Base-by-base conservation (phyloP, 805 yeast genomes). In the Saccharomycopsis sp. region DNA sequence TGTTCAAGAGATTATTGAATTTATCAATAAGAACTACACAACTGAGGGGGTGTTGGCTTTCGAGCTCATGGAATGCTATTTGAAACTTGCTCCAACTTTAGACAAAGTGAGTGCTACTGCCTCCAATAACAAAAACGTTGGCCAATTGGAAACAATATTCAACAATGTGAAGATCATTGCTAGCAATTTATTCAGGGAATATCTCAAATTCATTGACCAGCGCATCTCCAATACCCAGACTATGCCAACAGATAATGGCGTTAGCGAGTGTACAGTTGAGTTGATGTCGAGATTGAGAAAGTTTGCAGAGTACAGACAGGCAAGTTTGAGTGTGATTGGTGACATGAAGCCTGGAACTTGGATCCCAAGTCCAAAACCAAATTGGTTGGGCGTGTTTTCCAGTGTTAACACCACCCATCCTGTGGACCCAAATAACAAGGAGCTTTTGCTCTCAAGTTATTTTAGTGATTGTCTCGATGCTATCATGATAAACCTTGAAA, bases 381-480 rank as follows among this genome's bases (percentile, higher is more conserved):
- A 64, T 4, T 73, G 80, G 66, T 59, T 73, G 8, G 48, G 59
- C 16, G 65, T 65, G 9, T 69, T 69, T 51, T 65, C 77, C 0
- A 64, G 74, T 27, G 71, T 72, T 2, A 61, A 70, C 8, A 65
- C 68, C 9, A 64, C 63, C 9, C 42, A 52, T 5, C 62, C 62
- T 5, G 55, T 65, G 2, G 53, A 56, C 22, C 65, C 66, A 6
- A 55, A 60, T 1, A 69, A 69, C 36, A 67, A 77, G 1, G 61
- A 63, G 18, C 71, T 68, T 42, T 58, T 81, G 48, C 58, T 86
- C 25, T 70, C 86, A 1, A 68, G 81, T 33, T 88, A 71, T 53
- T 71, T 75, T 46, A 72, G 87, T 38, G 97, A 89, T 56, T 68
- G 81, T 33, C 69, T 89, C 32, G 96, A 88, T 57, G 76, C 78